Base-by-base conservation (phyloP, 2,329 filamentous ascomycete species). In the Fonsecaea monophora region DNA sequence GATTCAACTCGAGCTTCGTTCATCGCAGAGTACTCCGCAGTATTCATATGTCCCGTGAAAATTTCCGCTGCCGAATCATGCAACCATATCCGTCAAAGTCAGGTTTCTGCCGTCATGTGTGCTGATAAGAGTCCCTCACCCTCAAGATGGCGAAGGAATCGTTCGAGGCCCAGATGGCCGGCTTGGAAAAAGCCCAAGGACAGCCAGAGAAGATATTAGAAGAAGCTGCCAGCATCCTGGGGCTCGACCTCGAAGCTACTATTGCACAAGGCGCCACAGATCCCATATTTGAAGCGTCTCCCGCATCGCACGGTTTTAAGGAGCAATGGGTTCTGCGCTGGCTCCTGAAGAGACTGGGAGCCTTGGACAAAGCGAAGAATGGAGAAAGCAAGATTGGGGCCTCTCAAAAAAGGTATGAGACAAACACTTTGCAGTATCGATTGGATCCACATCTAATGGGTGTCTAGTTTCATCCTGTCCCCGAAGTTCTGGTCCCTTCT, bases 311-410 rank as follows among this genome's bases (percentile, higher is more conserved):
- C 25, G 66, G 65, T 0, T 81, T 80, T 34, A 84, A 86, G 73
- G 85, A 87, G 73, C 87, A 90, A 80, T 90, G 88, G 87, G 82
- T 89, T 13, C 75, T 90, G 65, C 84, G 85, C 73, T 91, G 89
- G 89, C 77, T 90, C 30, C 78, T 89, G 72, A 88, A 86, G 72
- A 88, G 85, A 74, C 70, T 90, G 60, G 84, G 82, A 71, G 75
- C 78, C 56, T 76, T 73, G 56, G 75, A 77, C 18, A 66, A 62
- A 45, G 48, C 37, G 30, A 53, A 48, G 13, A 13, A 21, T 35
- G 34, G 21, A 48, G n/a, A 21, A 32, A 40, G 9, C 18, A 21
- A 45, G 7, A 18, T 30, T 30, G 18, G 18, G 18, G 45, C 18
- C 18, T 25, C 35, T 61, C 59, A 58, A 53, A 18, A 15, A 66